These are phyloP conservation scores for Suillus discolor DNA, from an alignment of 768 basidiomycete genomes.

Conservation along the genomic window DNA sequence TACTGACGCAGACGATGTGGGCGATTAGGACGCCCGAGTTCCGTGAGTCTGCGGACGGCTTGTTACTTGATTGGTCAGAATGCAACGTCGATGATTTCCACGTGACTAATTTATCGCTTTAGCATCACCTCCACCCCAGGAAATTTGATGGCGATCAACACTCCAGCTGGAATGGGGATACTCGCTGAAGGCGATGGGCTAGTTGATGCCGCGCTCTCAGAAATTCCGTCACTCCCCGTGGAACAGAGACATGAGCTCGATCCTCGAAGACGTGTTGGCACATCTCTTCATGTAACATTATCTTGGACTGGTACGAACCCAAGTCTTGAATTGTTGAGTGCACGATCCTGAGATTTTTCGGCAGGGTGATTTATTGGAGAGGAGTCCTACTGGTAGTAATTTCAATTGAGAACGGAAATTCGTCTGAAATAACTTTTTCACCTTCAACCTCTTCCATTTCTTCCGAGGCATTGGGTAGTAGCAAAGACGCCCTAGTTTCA, in stretches of 20 bases:
- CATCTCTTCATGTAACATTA: constrained; percentile 74
- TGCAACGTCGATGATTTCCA: constrained; percentile 1
- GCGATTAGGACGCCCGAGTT: constrained; percentile 74
- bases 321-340: background rate
- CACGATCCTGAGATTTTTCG: constrained; percentile 6
- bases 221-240: constrained; percentile 70
- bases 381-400: background rate
- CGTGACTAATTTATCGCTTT: constrained; percentile 12
- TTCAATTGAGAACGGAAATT: background rate
- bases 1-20: constrained; percentile 90
- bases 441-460: background rate
- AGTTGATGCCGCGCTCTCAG: constrained; percentile 86
- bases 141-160: constrained; percentile 79
- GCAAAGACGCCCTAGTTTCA: background rate
- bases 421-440: background rate
- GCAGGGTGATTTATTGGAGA: constrained; percentile 43
- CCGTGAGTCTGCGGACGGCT: constrained; percentile 73
- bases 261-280: constrained; percentile 59
- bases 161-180: constrained; percentile 88
- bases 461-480: background rate
- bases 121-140: constrained; percentile 81
- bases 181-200: constrained; percentile 76
- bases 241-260: constrained; percentile 70
- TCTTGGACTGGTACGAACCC: constrained; percentile 60
- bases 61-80: constrained; percentile 80